Percentiles rank a stretch among this genome's conserved stretches.
Conservation (phyloP, 2,329 filamentous ascomycete species). For the Fusarium aywerte region DNA sequence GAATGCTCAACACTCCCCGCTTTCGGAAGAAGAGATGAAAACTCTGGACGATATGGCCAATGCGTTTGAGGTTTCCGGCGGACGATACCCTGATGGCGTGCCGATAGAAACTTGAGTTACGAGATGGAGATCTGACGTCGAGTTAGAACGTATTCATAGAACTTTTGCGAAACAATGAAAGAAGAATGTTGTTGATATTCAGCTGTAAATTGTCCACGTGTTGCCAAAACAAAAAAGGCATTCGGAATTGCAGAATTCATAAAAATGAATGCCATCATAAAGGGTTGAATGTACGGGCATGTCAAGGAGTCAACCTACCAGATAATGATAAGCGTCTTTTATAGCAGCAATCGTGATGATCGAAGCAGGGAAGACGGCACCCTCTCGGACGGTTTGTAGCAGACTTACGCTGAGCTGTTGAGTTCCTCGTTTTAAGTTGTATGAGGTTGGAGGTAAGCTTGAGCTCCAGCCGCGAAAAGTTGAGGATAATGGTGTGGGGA, state of each 20-base stretch:
- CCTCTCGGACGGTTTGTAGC: background rate
- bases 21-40: conserved; percentile 62
- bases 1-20: conserved; percentile 63
- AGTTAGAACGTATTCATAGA: conserved; percentile 24
- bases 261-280: conserved; percentile 54
- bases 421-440: background rate
- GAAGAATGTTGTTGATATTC: conserved; percentile 16
- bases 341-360: background rate
- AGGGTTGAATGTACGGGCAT: conserved; percentile 5
- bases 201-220: conserved; percentile 51
- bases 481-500: conserved; percentile 19
- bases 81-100: conserved; percentile 57
- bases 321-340: conserved; percentile 1
- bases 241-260: conserved; percentile 65
- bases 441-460: background rate
- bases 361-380: background rate
- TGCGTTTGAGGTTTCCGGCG: conserved; percentile 60
- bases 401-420: background rate
- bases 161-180: background rate
- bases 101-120: conserved; percentile 52
- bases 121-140: conserved; percentile 2
- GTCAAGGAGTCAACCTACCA: conserved; percentile 28
- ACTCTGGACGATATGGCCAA: conserved; percentile 61
- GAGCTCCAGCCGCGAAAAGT: conserved; percentile 19
- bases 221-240: conserved; percentile 40